A percentile compares a stretch with the other conserved stretches of the same genome.
Evolutionary conservation across 805 yeast genomes (phyloP).

Genomic region (Komagataella phaffii): DNA sequence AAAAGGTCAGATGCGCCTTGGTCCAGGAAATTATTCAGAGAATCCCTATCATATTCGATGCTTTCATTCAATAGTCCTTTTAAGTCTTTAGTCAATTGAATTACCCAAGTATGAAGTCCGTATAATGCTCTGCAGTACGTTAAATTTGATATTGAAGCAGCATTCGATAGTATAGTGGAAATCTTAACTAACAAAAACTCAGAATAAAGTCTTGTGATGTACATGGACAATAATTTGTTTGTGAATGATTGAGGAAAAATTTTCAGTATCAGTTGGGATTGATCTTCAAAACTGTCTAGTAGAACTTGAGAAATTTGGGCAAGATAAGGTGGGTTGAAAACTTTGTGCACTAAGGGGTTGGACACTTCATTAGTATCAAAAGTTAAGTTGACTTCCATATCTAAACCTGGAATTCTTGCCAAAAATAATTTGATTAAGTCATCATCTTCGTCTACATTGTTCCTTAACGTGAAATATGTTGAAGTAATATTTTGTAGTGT

Average conservation of each 20-base stretch:
- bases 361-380: background rate
- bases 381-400: background rate
- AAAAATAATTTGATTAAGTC: background rate
- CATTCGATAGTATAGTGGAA: conserved; percentile 36
- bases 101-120: conserved; percentile 43
- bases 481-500: background rate
- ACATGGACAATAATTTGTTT: background rate
- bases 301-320: background rate
- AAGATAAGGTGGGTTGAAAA: background rate
- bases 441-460: background rate
- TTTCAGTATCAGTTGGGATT: background rate
- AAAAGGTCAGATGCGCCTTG: conserved; percentile 65
- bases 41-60: conserved; percentile 30
- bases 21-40: conserved; percentile 41
- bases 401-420: background rate
- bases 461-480: background rate
- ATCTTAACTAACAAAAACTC: background rate
- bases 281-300: background rate
- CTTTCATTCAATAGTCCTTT: conserved; percentile 43
- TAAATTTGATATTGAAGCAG: conserved; percentile 48
- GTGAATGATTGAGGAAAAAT: background rate
- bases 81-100: conserved; percentile 49
- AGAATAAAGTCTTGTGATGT: background rate
- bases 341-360: background rate
- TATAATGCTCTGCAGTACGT: conserved; percentile 71